phyloP scores from a whole-genome alignment of 1,139 yeast species.

The Diutina sp. region DNA sequence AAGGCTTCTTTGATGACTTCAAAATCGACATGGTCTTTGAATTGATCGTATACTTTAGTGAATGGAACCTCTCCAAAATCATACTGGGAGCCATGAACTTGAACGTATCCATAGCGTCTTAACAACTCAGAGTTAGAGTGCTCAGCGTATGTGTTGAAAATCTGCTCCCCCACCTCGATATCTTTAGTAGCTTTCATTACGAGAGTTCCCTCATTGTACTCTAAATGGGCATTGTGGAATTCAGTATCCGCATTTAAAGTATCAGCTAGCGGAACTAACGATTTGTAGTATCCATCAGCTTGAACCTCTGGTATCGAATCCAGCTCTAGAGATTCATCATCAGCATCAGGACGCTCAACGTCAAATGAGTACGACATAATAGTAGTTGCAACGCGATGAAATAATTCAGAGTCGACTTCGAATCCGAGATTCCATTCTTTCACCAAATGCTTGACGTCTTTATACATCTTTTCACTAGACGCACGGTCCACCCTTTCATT shows the following conservation, averaged over 20 bases:
- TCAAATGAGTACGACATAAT: conserved; percentile 37
- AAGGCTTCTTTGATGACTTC: conserved; percentile 16
- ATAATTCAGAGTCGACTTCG: conserved; percentile 36
- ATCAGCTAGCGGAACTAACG: conserved; percentile 92
- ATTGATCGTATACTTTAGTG: conserved; percentile 20
- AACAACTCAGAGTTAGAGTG: conserved; percentile 81
- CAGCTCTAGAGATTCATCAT: conserved; percentile 4
- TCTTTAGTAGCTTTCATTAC: conserved; percentile 59
- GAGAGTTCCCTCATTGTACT: conserved; percentile 30
- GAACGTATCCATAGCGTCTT: conserved; percentile 87
- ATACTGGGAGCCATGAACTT: conserved; percentile 54
- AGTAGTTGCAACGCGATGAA: conserved; percentile 54
- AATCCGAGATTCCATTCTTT: conserved; percentile 10
- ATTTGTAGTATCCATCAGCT: conserved; percentile 33
- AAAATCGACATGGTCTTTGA: conserved; percentile 13
- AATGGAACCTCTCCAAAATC: conserved; percentile 74
- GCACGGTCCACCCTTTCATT: conserved; percentile 58
- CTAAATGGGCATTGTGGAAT: conserved; percentile 63
- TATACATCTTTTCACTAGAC: conserved; percentile 50
- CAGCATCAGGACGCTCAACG: conserved; percentile 16
- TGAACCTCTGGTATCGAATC: conserved; percentile 15
- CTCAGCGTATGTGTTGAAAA: conserved; percentile 83
- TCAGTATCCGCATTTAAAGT: conserved; percentile 77
- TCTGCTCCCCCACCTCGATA: conserved; percentile 56
- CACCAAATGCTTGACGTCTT: conserved; percentile 11